Base-by-base conservation (phyloP, 371 early-diverging fungal genomes). In the Syncephalastrum monosporum region DNA sequence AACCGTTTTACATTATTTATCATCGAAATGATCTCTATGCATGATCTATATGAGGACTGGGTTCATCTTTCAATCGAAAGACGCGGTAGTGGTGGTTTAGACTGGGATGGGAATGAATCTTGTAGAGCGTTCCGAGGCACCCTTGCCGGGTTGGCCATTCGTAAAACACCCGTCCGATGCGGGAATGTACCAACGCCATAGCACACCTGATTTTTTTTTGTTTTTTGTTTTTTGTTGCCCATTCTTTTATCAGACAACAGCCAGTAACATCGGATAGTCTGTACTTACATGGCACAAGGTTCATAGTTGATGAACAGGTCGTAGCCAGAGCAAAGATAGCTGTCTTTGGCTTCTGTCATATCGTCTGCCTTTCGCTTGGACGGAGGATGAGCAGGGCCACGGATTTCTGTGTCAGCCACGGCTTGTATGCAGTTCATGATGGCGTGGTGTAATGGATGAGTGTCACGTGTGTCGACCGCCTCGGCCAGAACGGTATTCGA, bases 151-250 rank as follows among this genome's bases (percentile, higher is more conserved):
- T 79, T n/a, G 82, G 75, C 47, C 71, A 65, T 33, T 73, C 74
- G 48, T 89, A 91, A 67, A 89, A 90, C 6, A 91, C 91, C 16
- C 89, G 82, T 6, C 82, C 79, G 19, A 91, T 79, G 15, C 91
- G 79, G 4, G 91, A 91, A 71, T 91, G 91, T 5, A 91, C 82
- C 16, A 91, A 61, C 1, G 87, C 90, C 91, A 91, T 91, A 3
- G 88, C 70, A 61, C 91, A 90, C 85, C 87, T 86, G 59, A 38
- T 21, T n/a, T 19, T 42, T 24, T 12, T 41, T 33, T 12, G 46
- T 21, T 21, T 21, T 21, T 21, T 21, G 21, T 21, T 21, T 21
- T 21, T 21, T 2, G 21, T 21, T 21, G 21, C 21, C 21, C 21
- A 21, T 21, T 21, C 21, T 21, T 21, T 21, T 21, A 21, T 21